Percentiles rank a stretch among this genome's conserved stretches.
These are phyloP conservation scores for Solanum rostratum DNA, from an alignment of 257 asterid genomes.

Conservation along the genomic window DNA sequence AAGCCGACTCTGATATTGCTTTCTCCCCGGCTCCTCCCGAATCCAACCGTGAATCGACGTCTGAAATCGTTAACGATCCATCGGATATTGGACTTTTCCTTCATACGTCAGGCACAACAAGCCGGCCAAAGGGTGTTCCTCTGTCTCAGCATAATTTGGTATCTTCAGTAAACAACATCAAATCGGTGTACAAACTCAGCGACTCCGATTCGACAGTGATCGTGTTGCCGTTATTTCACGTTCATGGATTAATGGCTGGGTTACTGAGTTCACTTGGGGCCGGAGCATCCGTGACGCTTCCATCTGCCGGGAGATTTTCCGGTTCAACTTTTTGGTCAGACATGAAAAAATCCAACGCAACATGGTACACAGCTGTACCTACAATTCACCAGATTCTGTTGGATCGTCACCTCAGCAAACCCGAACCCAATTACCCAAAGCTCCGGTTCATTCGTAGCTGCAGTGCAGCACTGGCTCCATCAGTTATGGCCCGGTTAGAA, in stretches of 20 bases:
- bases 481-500: conserved; percentile 65
- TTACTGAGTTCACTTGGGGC: conserved; percentile 75
- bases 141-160: conserved; percentile 67
- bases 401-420: conserved; percentile 61
- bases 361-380: conserved; percentile 99
- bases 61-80: conserved; percentile 51
- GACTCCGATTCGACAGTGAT: conserved; percentile 83
- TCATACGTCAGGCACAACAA: conserved; percentile 99
- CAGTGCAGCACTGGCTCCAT: conserved; percentile 93
- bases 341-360: conserved; percentile 60
- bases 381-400: conserved; percentile 88
- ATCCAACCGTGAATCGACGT: conserved; percentile 18
- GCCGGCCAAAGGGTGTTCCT: conserved; percentile 97
- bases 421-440: conserved; percentile 63
- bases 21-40: conserved; percentile 30
- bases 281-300: conserved; percentile 84
- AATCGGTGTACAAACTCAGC: conserved; percentile 54
- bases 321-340: conserved; percentile 95
- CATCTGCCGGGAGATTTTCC: conserved; percentile 87
- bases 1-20: conserved; percentile 31
- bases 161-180: conserved; percentile 65
- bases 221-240: conserved; percentile 87
- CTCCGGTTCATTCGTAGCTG: conserved; percentile 95
- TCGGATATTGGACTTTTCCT: conserved; percentile 78
- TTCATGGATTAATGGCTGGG: conserved; percentile 86